Evolutionary conservation across 257 asterid species (phyloP).

Genomic region (Solanum phureja): DNA sequence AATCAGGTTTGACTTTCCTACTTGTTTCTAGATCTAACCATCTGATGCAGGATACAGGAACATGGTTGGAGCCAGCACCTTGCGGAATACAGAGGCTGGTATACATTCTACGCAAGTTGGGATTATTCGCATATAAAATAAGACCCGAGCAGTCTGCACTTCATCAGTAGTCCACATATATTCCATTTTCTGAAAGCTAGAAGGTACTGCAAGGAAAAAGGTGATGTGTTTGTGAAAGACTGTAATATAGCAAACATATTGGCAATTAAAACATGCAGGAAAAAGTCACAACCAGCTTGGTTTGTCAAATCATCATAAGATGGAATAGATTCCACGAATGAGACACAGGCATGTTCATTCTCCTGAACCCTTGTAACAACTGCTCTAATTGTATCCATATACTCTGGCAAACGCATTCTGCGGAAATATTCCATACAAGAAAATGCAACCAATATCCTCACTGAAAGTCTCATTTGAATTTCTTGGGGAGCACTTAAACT

Average conservation of each 20-base stretch:
- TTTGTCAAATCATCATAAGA: constrained; percentile 54
- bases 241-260: not conserved
- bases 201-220: constrained; percentile 35
- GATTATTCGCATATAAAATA: constrained; percentile 82
- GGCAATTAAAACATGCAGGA: not conserved
- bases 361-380: constrained; percentile 77
- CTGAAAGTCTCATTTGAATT: constrained; percentile 40
- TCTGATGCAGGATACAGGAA: constrained; percentile 72
- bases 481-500: constrained; percentile 28
- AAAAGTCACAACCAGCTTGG: constrained; percentile 36
- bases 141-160: constrained; percentile 84
- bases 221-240: not conserved
- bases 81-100: constrained; percentile 56
- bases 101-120: constrained; percentile 65
- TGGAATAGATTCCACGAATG: constrained; percentile 77
- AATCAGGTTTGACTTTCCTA: not conserved
- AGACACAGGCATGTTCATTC: constrained; percentile 61
- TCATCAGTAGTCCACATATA: constrained; percentile 71
- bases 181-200: constrained; percentile 16
- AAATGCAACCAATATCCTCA: constrained; percentile 64
- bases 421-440: constrained; percentile 96
- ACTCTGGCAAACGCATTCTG: constrained; percentile 84
- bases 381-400: constrained; percentile 85
- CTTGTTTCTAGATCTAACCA: not conserved
- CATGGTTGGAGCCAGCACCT: constrained; percentile 69